Conservation (phyloP, 108 stramenopile species). For the Cyclotella sp. region DNA sequence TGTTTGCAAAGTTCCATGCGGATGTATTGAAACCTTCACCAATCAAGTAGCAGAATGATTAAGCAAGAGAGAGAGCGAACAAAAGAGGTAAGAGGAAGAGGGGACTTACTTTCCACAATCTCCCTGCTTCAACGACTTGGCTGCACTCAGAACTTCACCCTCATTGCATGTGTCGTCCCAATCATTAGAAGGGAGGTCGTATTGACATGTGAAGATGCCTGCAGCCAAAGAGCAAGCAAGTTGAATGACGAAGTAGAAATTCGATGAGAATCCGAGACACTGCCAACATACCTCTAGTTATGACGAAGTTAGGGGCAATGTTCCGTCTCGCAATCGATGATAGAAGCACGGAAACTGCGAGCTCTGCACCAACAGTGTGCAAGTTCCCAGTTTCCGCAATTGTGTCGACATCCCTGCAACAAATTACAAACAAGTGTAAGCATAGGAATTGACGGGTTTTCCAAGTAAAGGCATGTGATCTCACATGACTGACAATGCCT, state of each 20-base stretch:
- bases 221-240: not conserved
- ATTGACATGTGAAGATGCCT: constrained; percentile 67
- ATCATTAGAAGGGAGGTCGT: constrained; percentile 63
- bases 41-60: not conserved
- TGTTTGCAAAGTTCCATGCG: constrained; percentile 97
- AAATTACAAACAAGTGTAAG: constrained; percentile 5
- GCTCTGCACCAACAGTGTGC: constrained; percentile 84
- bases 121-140: constrained; percentile 14
- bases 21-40: constrained; percentile 85
- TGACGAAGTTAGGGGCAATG: constrained; percentile 93
- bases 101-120: constrained; percentile 38
- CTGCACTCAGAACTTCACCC: not conserved
- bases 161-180: constrained; percentile 56
- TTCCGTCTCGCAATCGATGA: constrained; percentile 84
- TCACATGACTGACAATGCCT: constrained; percentile 92
- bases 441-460: not conserved
- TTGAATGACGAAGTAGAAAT: not conserved
- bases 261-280: not conserved
- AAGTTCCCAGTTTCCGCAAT: constrained; percentile 69
- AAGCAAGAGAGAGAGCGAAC: not conserved
- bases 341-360: constrained; percentile 85
- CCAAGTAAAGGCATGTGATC: constrained; percentile 11
- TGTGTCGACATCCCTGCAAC: constrained; percentile 69
- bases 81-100: not conserved
- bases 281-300: constrained; percentile 62